phyloP scores from a whole-genome alignment of 345 rosid species.

The Psidium guajava region DNA sequence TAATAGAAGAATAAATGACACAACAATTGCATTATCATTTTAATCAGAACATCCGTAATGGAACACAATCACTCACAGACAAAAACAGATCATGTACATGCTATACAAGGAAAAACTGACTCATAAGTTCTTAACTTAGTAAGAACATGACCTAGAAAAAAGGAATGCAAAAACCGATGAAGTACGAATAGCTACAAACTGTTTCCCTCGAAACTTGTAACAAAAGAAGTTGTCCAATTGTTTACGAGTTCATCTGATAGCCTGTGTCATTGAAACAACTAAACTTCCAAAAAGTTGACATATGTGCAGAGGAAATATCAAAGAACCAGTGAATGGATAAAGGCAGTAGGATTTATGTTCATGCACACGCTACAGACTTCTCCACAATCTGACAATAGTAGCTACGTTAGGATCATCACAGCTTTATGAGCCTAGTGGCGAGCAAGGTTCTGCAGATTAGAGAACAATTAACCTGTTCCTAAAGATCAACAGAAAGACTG shows the following conservation, averaged over 20 bases:
- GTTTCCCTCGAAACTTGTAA: neutral
- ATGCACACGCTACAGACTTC: neutral
- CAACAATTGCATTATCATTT: neutral
- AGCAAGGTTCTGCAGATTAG: neutral
- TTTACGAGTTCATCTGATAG: neutral
- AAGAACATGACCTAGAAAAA: neutral
- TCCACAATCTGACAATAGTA: neutral
- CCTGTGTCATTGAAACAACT: neutral
- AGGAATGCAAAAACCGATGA: neutral
- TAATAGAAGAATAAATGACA: neutral
- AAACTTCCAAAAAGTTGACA: neutral
- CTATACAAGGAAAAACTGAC: neutral
- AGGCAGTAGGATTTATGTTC: neutral
- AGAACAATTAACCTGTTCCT: slow-evolving; percentile 32
- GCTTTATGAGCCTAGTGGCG: neutral
- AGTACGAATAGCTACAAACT: neutral
- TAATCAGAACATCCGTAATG: neutral
- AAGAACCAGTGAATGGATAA: neutral
- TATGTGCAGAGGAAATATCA: neutral
- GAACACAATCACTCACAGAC: neutral
- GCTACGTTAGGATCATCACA: neutral
- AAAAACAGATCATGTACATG: neutral
- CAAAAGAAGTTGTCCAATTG: neutral
- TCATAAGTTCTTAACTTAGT: neutral
- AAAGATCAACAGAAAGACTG: slow-evolving; percentile 46